Conservation (phyloP, 495 filamentous ascomycete genomes). For the Talaromyces adpressus region DNA sequence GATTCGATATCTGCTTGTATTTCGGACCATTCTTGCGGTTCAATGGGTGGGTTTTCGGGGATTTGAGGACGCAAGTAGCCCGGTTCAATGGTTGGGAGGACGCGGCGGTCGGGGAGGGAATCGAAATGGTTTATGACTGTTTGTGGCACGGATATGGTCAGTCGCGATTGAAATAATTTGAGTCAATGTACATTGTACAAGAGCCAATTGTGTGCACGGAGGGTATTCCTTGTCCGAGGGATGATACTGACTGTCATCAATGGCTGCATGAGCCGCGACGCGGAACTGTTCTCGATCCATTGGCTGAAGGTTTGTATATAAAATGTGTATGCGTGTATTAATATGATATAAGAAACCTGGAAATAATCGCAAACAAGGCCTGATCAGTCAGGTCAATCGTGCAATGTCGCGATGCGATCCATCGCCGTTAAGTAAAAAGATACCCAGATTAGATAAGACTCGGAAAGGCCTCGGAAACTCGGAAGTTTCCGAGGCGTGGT, state of each 20-base stretch:
- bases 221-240: background rate
- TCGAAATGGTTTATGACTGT: constrained; percentile 81
- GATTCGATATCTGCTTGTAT: constrained; percentile 82
- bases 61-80: constrained; percentile 82
- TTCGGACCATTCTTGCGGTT: constrained; percentile 68
- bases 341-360: background rate
- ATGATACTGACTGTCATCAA: constrained; percentile 69
- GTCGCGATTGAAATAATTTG: constrained; percentile 4
- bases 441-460: background rate
- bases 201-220: background rate
- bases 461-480: background rate
- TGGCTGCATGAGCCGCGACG: constrained; percentile 69
- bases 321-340: background rate
- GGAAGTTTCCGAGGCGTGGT: background rate
- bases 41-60: constrained; percentile 61
- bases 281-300: constrained; percentile 86
- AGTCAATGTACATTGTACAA: background rate
- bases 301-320: background rate
- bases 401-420: background rate
- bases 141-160: background rate
- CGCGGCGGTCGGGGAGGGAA: constrained; percentile 59
- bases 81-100: constrained; percentile 71
- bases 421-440: background rate
- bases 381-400: background rate
- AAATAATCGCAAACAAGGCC: background rate